Percentiles rank a stretch among this genome's conserved stretches.
phyloP scores from a whole-genome alignment of 768 basidiomycete genomes.

The Rhodotorula diobovata region DNA sequence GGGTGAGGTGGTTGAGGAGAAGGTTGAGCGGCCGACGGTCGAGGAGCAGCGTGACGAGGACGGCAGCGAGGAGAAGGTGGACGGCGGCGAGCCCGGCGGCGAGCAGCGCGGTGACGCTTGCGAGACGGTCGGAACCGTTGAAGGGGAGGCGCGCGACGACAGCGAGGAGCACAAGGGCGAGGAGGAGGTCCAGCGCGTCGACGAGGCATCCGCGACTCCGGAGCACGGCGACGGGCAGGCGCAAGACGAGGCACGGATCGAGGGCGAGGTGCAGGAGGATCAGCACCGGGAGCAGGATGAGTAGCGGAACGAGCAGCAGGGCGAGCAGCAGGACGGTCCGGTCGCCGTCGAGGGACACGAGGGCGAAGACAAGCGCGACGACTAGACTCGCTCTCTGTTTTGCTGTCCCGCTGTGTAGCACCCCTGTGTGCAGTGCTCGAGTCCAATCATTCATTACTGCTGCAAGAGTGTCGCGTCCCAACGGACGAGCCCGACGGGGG shows the following conservation, averaged over 20 bases:
- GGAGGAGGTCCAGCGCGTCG: neutral
- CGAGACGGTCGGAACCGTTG: neutral
- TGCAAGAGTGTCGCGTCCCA: neutral
- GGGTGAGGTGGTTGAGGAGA: too few relatives aligned
- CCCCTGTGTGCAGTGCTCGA: too few relatives aligned
- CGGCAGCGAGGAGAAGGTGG: neutral
- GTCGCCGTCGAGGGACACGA: too few relatives aligned
- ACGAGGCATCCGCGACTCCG: too few relatives aligned
- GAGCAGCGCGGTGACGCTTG: neutral
- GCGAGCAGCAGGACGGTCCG: neutral
- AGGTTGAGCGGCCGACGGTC: neutral
- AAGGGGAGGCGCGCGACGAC: neutral
- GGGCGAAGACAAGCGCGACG: too few relatives aligned
- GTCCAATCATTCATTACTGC: fast-evolving
- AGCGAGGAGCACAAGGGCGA: neutral
- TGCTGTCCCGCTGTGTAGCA: too few relatives aligned
- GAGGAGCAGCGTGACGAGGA: neutral
- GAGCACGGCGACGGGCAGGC: neutral
- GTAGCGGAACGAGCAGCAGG: too few relatives aligned
- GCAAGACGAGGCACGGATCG: too few relatives aligned
- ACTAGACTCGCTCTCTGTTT: too few relatives aligned
- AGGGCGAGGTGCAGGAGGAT: too few relatives aligned
- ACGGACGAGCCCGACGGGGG: conserved; percentile 9
- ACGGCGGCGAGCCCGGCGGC: neutral
- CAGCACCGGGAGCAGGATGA: too few relatives aligned